A percentile compares a stretch with the other conserved stretches of the same genome.
Conservation (phyloP, 768 basidiomycete genomes). For the Russula ochroleuca region DNA sequence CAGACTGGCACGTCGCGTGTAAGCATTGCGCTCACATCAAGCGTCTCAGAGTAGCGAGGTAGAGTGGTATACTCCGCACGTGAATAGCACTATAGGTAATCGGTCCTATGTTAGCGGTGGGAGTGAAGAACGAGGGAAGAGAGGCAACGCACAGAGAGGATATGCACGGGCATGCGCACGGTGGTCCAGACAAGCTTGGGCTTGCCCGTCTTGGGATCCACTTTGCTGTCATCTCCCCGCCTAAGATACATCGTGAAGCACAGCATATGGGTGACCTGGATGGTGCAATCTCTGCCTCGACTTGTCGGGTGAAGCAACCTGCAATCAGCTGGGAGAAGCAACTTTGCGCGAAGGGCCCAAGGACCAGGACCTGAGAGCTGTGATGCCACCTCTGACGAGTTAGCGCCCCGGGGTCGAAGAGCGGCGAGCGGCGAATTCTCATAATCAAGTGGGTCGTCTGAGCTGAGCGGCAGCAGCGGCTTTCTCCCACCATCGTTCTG, state of each 20-base stretch:
- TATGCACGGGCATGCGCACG: slow-evolving; percentile 78
- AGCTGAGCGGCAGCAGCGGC: slow-evolving; percentile 74
- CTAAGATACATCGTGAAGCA: slow-evolving; percentile 83
- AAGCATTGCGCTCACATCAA: slow-evolving; percentile 2
- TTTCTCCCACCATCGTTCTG: slow-evolving; percentile 50
- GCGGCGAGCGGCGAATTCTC: slow-evolving; percentile 60
- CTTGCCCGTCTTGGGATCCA: slow-evolving; percentile 62
- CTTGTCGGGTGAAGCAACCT: slow-evolving; percentile 69
- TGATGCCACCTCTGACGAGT: slow-evolving; percentile 54
- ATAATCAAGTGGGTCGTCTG: slow-evolving; percentile 60
- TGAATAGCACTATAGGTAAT: slow-evolving; percentile 13
- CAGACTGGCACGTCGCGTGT: not conserved
- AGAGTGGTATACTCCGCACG: slow-evolving; percentile 15
- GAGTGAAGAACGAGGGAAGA: not conserved
- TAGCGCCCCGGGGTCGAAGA: slow-evolving; percentile 45
- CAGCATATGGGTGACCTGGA: slow-evolving; percentile 68
- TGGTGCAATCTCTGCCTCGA: slow-evolving; percentile 69
- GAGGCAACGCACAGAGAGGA: slow-evolving; percentile 67
- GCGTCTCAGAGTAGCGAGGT: slow-evolving; percentile 20
- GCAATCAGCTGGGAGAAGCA: slow-evolving; percentile 68
- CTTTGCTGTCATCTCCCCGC: slow-evolving; percentile 66
- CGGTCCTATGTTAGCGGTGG: not conserved
- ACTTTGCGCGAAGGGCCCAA: slow-evolving; percentile 70
- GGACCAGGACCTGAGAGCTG: slow-evolving; percentile 75
- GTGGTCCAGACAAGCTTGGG: slow-evolving; percentile 84